Percentiles rank a stretch among this genome's conserved stretches.
These are phyloP conservation scores for Cyberlindnera galapagoensis DNA, from an alignment of 805 yeast species.

Conservation along the genomic window DNA sequence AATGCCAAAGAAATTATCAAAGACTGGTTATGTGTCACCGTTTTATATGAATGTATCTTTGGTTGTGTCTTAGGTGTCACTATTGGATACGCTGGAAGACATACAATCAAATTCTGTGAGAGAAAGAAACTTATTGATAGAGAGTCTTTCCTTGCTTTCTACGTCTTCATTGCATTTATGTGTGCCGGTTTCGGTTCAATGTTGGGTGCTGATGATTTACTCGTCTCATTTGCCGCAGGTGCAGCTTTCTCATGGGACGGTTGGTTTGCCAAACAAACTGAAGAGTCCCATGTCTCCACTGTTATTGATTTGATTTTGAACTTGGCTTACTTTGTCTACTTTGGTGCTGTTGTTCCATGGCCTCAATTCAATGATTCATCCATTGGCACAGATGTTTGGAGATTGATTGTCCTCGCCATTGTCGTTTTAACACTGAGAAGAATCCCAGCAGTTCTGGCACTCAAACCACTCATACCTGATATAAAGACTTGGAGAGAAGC, in stretches of 20 bases:
- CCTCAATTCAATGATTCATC: conserved; percentile 54
- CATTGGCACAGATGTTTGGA: conserved; percentile 72
- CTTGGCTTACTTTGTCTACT: conserved; percentile 81
- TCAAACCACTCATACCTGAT: conserved; percentile 80
- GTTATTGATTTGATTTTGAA: conserved; percentile 83
- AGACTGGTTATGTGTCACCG: conserved; percentile 73
- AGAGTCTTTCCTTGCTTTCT: conserved; percentile 82
- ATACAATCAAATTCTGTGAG: conserved; percentile 71
- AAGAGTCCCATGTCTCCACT: conserved; percentile 80
- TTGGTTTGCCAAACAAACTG: conserved; percentile 75
- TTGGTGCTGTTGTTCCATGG: conserved; percentile 93
- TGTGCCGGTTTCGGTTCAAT: conserved; percentile 89
- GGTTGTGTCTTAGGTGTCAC: conserved; percentile 70
- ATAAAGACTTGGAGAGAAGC: conserved; percentile 92
- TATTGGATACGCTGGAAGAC: conserved; percentile 67
- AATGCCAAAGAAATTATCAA: conserved; percentile 62
- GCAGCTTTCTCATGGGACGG: conserved; percentile 95
- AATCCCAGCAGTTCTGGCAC: conserved; percentile 69
- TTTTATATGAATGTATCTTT: conserved; percentile 74
- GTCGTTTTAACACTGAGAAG: conserved; percentile 72
- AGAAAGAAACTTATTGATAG: conserved; percentile 65
- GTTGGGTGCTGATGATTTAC: conserved; percentile 81
- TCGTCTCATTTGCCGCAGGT: conserved; percentile 89
- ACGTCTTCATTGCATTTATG: conserved; percentile 71
- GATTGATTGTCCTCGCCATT: conserved; percentile 67